phyloP scores from a whole-genome alignment of 1,139 yeast species.

The Debaryomyces psychrophilus region DNA sequence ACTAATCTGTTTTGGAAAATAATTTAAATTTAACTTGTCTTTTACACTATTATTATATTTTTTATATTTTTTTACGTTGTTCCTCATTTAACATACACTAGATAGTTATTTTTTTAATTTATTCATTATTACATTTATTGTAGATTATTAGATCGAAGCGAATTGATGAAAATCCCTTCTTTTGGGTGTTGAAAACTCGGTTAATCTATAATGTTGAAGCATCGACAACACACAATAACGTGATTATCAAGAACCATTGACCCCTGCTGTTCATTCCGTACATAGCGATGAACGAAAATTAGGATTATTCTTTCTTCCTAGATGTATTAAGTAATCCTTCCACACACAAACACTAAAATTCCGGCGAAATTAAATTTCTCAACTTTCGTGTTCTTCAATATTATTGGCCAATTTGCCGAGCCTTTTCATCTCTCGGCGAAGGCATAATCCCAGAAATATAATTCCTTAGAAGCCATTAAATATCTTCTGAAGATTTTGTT shows the following conservation, averaged over 20 bases:
- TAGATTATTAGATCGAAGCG: neutral
- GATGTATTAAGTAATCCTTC: slow-evolving; percentile 2
- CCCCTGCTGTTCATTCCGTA: neutral
- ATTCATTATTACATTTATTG: slow-evolving; percentile 8
- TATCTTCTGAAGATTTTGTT: neutral
- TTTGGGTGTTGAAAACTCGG: neutral
- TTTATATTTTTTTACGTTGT: slow-evolving; percentile 9
- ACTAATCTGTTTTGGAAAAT: slow-evolving; percentile 3
- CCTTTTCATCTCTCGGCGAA: slow-evolving; percentile 6
- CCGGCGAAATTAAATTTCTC: slow-evolving; percentile 6
- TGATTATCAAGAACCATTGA: too few species aligned
- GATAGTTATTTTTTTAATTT: slow-evolving; percentile 13
- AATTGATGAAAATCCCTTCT: neutral
- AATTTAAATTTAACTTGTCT: slow-evolving; percentile 5
- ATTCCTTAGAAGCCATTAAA: neutral
- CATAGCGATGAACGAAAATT: neutral
- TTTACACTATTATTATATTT: slow-evolving; percentile 10
- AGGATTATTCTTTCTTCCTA: neutral
- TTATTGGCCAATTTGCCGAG: slow-evolving; percentile 8
- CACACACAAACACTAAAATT: neutral
- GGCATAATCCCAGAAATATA: neutral
- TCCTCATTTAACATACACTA: slow-evolving; percentile 12
- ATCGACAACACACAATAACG: too few species aligned
- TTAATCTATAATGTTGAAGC: too few species aligned
- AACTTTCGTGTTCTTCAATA: neutral